phyloP scores from a whole-genome alignment of 495 filamentous ascomycete species.

The Amorphotheca resinae region DNA sequence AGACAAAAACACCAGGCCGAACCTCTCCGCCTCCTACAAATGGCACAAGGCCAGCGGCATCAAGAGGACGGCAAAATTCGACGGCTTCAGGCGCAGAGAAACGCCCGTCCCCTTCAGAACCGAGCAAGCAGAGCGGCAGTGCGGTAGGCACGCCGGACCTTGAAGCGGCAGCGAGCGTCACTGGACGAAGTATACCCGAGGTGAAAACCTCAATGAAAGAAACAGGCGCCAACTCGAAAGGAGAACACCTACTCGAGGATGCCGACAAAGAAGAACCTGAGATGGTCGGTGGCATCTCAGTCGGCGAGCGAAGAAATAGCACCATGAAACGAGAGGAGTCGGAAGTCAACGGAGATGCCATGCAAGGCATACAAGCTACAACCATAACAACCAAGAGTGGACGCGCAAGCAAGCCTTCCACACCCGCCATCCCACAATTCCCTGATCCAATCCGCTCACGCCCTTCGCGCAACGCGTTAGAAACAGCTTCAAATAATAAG shows the following conservation, averaged over 20 bases:
- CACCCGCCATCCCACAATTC: conserved; percentile 39
- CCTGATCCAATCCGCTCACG: conserved; percentile 31
- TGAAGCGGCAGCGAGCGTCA: conserved; percentile 12
- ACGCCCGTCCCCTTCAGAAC: conserved; percentile 47
- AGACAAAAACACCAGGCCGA: conserved; percentile 27
- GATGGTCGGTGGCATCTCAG: conserved; percentile 7
- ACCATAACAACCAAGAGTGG: conserved; percentile 38
- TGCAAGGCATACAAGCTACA: conserved; percentile 7
- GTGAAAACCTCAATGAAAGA: conserved; percentile 28
- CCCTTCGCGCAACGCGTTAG: conserved; percentile 24
- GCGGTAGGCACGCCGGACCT: conserved; percentile 27
- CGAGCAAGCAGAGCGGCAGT: conserved; percentile 36
- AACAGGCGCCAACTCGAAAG: conserved; percentile 14
- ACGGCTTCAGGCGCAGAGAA: conserved; percentile 39
- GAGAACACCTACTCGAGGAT: conserved; percentile 17
- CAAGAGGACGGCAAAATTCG: conserved; percentile 57
- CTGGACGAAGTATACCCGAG: conserved; percentile 22
- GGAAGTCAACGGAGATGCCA: conserved; percentile 15
- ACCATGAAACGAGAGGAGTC: conserved; percentile 19
- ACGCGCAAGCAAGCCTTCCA: conserved; percentile 51
- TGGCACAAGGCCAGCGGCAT: conserved; percentile 43
- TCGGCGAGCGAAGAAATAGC: conserved; percentile 13
- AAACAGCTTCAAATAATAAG: conserved; percentile 33
- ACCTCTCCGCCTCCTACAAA: conserved; percentile 30
- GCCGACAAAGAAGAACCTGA: conserved; percentile 13